Percentiles rank a stretch among this genome's conserved stretches.
Conservation (phyloP, 1,139 yeast genomes). For the Pneumocystis wakefieldiae region DNA sequence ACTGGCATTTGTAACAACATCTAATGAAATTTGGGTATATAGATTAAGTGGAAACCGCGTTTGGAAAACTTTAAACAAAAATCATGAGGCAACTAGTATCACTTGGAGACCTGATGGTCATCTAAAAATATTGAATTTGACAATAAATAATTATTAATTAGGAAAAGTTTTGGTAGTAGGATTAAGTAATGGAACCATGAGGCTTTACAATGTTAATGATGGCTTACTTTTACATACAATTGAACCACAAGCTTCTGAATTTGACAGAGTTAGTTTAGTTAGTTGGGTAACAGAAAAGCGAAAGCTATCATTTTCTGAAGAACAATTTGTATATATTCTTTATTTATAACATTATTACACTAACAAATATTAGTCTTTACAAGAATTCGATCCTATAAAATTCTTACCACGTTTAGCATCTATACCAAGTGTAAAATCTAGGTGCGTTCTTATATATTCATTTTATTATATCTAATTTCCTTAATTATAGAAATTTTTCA, state of each 20-base stretch:
- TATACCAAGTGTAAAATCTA: background rate
- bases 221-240: slow-evolving; percentile 13
- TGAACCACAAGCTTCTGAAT: background rate
- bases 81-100: slow-evolving; percentile 5
- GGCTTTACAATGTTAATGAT: slow-evolving; percentile 15
- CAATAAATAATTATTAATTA: background rate
- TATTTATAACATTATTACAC: background rate
- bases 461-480: background rate
- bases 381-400: background rate
- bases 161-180: slow-evolving; percentile 16
- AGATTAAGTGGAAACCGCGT: slow-evolving; percentile 16
- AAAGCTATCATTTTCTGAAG: background rate
- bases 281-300: background rate
- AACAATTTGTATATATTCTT: background rate
- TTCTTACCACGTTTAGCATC: background rate
- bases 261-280: background rate
- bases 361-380: background rate
- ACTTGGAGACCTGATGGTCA: slow-evolving; percentile 16
- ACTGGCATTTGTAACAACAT: slow-evolving; percentile 14
- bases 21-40: slow-evolving; percentile 12
- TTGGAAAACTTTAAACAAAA: slow-evolving; percentile 12
- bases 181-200: slow-evolving; percentile 11
- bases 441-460: background rate
- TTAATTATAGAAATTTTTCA: background rate
- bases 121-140: background rate